Conservation (phyloP, 495 filamentous ascomycete species). For the Podospora australis region DNA sequence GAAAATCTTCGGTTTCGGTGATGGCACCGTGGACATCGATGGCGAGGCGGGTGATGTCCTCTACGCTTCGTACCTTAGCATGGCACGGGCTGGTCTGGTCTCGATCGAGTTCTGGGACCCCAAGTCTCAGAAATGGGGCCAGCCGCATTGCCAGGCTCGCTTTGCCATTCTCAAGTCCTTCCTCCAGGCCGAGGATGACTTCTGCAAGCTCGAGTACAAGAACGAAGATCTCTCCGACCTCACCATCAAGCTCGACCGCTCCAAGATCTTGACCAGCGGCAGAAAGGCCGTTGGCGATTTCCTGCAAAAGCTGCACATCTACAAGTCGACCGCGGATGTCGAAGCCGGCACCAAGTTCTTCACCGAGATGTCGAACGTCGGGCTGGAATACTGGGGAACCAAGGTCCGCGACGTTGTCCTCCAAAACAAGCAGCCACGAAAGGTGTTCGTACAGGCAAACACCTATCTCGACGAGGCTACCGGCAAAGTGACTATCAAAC, state of each 20-base stretch:
- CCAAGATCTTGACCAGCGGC: conserved; percentile 64
- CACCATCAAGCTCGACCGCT: conserved; percentile 70
- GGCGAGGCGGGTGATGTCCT: conserved; percentile 77
- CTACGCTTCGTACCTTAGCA: conserved; percentile 77
- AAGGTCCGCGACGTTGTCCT: conserved; percentile 73
- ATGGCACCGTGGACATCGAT: conserved; percentile 63
- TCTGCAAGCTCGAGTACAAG: conserved; percentile 69
- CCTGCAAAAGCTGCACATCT: conserved; percentile 85
- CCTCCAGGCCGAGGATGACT: conserved; percentile 74
- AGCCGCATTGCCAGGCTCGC: conserved; percentile 90
- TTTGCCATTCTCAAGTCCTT: conserved; percentile 84
- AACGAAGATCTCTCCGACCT: conserved; percentile 75
- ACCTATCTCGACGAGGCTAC: conserved; percentile 61
- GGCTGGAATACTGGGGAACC: conserved; percentile 69
- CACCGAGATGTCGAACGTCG: conserved; percentile 72
- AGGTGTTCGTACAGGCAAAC: conserved; percentile 95
- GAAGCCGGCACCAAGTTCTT: conserved; percentile 70
- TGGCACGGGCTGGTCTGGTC: conserved; percentile 82
- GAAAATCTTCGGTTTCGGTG: conserved; percentile 84
- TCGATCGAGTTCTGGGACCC: conserved; percentile 89
- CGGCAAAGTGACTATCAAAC: conserved; percentile 69
- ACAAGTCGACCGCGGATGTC: conserved; percentile 84
- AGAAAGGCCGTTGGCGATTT: conserved; percentile 78
- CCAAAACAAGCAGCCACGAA: conserved; percentile 81
- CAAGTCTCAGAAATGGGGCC: conserved; percentile 83